Conservation (phyloP, 148 eudicot genomes). For the Spergularia marina region DNA sequence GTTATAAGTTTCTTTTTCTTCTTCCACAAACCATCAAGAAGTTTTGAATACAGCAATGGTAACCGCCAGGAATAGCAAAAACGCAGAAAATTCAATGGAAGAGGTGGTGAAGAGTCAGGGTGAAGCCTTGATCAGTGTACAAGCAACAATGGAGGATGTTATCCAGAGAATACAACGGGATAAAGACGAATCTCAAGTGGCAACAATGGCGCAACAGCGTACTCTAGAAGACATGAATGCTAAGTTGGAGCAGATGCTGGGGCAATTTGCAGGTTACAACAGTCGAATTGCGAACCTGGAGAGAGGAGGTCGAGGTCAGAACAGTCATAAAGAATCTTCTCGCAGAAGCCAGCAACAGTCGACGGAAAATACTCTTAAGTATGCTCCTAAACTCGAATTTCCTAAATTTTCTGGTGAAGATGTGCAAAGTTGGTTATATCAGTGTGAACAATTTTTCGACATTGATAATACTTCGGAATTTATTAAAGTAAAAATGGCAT, state of each 20-base stretch:
- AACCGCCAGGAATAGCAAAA: too few relatives aligned
- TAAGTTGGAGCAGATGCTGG: neutral
- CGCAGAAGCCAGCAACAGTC: neutral
- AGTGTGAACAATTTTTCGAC: constrained; percentile 5
- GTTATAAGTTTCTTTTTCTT: too few relatives aligned
- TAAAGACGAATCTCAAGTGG: neutral
- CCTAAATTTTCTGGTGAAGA: constrained; percentile 1
- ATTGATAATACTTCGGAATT: neutral
- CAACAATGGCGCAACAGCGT: neutral
- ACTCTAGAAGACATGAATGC: too few relatives aligned
- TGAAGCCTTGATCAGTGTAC: neutral
- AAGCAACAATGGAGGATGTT: neutral
- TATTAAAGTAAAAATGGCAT: neutral
- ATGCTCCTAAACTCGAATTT: neutral
- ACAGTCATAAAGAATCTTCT: neutral
- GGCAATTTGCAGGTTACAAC: neutral
- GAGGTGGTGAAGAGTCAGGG: too few relatives aligned
- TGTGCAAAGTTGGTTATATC: neutral
- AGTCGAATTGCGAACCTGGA: neutral
- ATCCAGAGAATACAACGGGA: neutral
- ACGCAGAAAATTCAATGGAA: too few relatives aligned
- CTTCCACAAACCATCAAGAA: too few relatives aligned
- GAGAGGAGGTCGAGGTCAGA: too few relatives aligned
- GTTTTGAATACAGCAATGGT: too few relatives aligned
- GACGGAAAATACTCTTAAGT: neutral